Conservation (phyloP, 2,329 filamentous ascomycete species). For the Xylariaceae sp. region DNA sequence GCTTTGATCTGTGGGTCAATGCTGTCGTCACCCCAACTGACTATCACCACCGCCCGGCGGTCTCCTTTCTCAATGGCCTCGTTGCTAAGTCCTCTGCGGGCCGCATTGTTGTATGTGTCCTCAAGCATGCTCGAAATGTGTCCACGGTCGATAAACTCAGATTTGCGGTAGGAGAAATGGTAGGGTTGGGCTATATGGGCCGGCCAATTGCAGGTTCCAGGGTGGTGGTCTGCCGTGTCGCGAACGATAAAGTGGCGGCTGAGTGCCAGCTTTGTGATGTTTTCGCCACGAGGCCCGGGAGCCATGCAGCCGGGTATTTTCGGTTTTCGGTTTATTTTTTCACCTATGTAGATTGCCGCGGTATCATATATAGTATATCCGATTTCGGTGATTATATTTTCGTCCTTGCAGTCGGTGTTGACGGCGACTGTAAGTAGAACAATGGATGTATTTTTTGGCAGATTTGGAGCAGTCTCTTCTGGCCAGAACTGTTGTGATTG, state of each 20-base stretch:
- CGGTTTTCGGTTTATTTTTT: background rate
- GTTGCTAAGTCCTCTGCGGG: background rate
- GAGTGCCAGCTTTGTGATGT: constrained; percentile 8
- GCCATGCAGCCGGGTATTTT: constrained; percentile 8
- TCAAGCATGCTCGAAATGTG: constrained; percentile 2
- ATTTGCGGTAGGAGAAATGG: constrained; percentile 26
- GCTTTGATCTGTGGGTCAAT: constrained; percentile 5
- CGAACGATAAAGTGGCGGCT: constrained; percentile 23
- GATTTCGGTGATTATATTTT: constrained; percentile 16
- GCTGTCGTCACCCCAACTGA: constrained; percentile 20
- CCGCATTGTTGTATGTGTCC: constrained; percentile 5
- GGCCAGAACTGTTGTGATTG: constrained; percentile 23
- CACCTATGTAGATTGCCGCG: constrained; percentile 9
- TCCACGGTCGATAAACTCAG: background rate
- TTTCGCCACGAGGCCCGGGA: constrained; percentile 19
- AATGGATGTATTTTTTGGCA: background rate
- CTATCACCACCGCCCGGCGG: constrained; percentile 10
- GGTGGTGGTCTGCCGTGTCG: constrained; percentile 24
- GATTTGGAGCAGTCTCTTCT: background rate
- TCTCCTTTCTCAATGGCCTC: background rate
- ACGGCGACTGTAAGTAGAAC: constrained; percentile 21
- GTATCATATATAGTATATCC: constrained; percentile 26
- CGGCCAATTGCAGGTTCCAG: constrained; percentile 9
- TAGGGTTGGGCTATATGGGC: constrained; percentile 25
- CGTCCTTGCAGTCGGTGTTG: constrained; percentile 14